A percentile compares a stretch with the other conserved stretches of the same genome.
Evolutionary conservation across 2,329 filamentous ascomycete species (phyloP).

Genomic region (Pseudovirgaria hyperparasitica): DNA sequence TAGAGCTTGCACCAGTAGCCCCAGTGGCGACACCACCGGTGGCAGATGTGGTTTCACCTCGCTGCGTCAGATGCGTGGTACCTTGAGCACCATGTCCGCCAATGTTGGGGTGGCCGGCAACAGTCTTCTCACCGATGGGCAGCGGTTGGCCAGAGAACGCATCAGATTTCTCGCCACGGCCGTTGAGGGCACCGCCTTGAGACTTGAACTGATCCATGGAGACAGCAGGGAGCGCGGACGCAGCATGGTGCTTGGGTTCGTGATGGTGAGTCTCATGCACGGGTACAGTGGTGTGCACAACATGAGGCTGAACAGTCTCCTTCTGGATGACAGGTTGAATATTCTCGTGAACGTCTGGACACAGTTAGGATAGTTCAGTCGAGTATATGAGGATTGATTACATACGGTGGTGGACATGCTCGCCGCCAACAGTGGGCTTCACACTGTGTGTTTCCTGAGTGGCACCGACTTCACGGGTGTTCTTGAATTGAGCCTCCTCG

Average conservation of each 20-base stretch:
- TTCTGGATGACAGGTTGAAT: conserved; percentile 24
- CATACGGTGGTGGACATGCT: conserved; percentile 46
- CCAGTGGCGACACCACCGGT: neutral
- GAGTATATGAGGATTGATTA: neutral
- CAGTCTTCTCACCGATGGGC: conserved; percentile 24
- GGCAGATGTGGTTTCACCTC: neutral
- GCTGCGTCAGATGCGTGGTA: conserved; percentile 2
- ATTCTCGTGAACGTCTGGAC: conserved; percentile 1
- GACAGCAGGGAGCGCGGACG: conserved; percentile 51
- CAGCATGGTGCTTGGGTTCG: conserved; percentile 50
- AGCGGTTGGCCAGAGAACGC: conserved; percentile 51
- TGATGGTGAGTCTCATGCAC: conserved; percentile 63
- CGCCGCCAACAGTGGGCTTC: conserved; percentile 40
- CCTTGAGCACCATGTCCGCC: neutral
- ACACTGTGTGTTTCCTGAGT: conserved; percentile 37
- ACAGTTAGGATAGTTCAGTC: conserved; percentile 2
- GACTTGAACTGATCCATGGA: conserved; percentile 51
- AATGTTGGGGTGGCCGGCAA: conserved; percentile 4
- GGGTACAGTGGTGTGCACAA: conserved; percentile 60
- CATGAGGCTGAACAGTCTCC: conserved; percentile 52
- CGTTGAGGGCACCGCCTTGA: conserved; percentile 40
- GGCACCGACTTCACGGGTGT: conserved; percentile 34
- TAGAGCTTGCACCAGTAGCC: neutral
- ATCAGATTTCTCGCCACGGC: conserved; percentile 43
- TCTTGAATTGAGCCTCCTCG: conserved; percentile 43